Evolutionary conservation across 805 yeast species (phyloP).

Genomic region (Dipodascus geniculatus): DNA sequence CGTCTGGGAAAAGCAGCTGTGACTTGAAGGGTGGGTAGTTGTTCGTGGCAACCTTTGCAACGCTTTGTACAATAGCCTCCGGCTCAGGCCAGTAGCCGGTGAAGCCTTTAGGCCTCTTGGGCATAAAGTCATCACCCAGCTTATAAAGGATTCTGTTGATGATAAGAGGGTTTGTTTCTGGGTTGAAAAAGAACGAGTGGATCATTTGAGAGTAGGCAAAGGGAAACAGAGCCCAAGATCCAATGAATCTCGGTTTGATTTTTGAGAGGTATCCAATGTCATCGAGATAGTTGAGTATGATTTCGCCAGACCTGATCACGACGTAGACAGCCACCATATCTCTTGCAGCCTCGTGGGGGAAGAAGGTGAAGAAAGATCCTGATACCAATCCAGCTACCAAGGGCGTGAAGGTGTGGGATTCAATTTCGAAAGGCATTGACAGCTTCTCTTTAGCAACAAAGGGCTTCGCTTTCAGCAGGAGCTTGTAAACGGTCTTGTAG

Average conservation of each 20-base stretch:
- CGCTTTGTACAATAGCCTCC: slow-evolving; percentile 21
- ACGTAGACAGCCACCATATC: slow-evolving; percentile 24
- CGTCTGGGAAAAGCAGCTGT: slow-evolving; percentile 19
- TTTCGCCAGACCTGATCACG: slow-evolving; percentile 25
- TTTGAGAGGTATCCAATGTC: slow-evolving; percentile 23
- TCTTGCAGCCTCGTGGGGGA: slow-evolving; percentile 19
- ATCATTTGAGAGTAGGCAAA: slow-evolving; percentile 29
- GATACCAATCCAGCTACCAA: slow-evolving; percentile 17
- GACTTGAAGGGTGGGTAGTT: slow-evolving; percentile 25
- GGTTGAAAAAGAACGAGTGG: slow-evolving; percentile 24
- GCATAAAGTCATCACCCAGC: slow-evolving; percentile 22
- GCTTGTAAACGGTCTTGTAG: background rate
- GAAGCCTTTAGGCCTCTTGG: slow-evolving; percentile 21
- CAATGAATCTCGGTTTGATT: slow-evolving; percentile 26
- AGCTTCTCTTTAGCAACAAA: background rate
- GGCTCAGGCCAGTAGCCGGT: slow-evolving; percentile 25
- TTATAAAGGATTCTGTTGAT: slow-evolving; percentile 21
- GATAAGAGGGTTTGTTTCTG: slow-evolving; percentile 24
- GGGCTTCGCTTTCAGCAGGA: background rate
- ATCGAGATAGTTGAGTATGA: slow-evolving; percentile 24
- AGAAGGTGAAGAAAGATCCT: slow-evolving; percentile 16
- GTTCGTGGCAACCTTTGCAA: slow-evolving; percentile 21
- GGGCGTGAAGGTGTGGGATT: background rate
- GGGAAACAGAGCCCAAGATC: slow-evolving; percentile 31
- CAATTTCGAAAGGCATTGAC: slow-evolving; percentile 1